Base-by-base conservation (phyloP, 352 stramenopile species). In the Albugo laibachii region DNA sequence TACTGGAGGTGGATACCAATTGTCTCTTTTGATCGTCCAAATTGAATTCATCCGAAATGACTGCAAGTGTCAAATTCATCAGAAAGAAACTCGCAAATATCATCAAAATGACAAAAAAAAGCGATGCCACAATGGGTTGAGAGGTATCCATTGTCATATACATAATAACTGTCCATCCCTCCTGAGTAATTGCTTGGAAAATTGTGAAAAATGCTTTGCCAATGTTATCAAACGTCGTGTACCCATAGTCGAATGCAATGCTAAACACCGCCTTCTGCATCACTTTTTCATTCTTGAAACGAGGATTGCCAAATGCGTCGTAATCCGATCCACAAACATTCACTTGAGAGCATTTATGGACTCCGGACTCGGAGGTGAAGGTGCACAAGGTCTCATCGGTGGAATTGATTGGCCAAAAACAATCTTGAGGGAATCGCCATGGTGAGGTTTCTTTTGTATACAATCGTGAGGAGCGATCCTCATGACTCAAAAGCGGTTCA, bases 191-290 rank as follows among this genome's bases (percentile, higher is more conserved):
- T 0, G 77, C 65, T 57, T 96, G 87, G 53, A 97, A 95, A 36
- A 96, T 94, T 5, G 83, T 93, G 27, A 97, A 66, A 36, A 96
- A 94, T 1, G 87, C 76, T 12, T 48, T 67, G 1, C 62, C 61
- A 35, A 97, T 86, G 50, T 93, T 80, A 62, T 97, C 89, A 58
- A 96, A 97, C n/a, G 61, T 87, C 0, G 85, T 94, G 36, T 89
- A 94, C 0, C 91, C 92, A 57, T 66, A 96, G 41, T 96, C 85
- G 0, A 94, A 50, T 15, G 57, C 58, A 0, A 50, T 39, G 11
- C 50, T 56, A 54, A 87, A 93, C 1, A 78, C 54, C 2, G 63
- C 71, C 18, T 67, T 53, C 8, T 75, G 47, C 58, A 69, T 82
- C 8, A 67, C 69, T 1, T 60, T 57, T 0, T 48, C 11, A 31